Evolutionary conservation across 2,329 filamentous ascomycete species (phyloP).

Genomic region (Acrocalymma vagum): DNA sequence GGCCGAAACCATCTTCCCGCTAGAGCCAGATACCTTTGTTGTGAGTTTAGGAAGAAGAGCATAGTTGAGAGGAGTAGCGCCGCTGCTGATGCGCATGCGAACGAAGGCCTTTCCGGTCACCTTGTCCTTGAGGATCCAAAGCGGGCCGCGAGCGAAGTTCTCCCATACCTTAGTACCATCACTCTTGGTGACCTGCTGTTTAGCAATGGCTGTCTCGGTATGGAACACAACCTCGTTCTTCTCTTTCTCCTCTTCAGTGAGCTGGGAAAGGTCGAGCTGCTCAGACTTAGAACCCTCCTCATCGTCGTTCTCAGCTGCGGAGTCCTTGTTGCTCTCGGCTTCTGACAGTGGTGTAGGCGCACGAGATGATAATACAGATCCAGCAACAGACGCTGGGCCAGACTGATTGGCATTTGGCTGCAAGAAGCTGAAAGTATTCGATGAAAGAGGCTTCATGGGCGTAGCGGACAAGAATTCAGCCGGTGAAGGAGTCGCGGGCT

Average conservation of each 20-base stretch:
- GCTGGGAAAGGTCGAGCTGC: slow-evolving; percentile 39
- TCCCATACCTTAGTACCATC: slow-evolving; percentile 38
- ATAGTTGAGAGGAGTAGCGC: slow-evolving; percentile 42
- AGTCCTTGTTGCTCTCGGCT: slow-evolving; percentile 37
- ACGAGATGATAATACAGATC: slow-evolving; percentile 44
- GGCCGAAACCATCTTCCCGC: slow-evolving; percentile 39
- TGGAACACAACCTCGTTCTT: slow-evolving; percentile 45
- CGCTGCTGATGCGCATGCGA: slow-evolving; percentile 42
- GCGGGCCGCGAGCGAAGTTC: slow-evolving; percentile 38
- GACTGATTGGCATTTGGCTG: slow-evolving; percentile 27
- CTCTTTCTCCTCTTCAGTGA: slow-evolving; percentile 41
- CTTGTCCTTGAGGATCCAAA: slow-evolving; percentile 49
- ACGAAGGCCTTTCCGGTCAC: slow-evolving; percentile 39
- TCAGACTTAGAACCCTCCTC: slow-evolving; percentile 37
- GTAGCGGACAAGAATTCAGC: slow-evolving; percentile 37
- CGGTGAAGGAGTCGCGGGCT: slow-evolving; percentile 34
- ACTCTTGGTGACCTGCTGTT: slow-evolving; percentile 34
- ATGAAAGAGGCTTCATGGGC: slow-evolving; percentile 32
- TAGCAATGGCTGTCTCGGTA: slow-evolving; percentile 34
- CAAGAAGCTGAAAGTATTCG: slow-evolving; percentile 34
- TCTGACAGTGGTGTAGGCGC: slow-evolving; percentile 47
- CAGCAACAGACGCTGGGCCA: slow-evolving; percentile 29
- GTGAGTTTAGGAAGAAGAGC: slow-evolving; percentile 35
- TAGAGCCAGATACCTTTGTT: slow-evolving; percentile 29
- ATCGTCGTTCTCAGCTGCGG: slow-evolving; percentile 33